Evolutionary conservation across 2,329 filamentous ascomycete species (phyloP).

Genomic region (Rhynchosporium agropyri): DNA sequence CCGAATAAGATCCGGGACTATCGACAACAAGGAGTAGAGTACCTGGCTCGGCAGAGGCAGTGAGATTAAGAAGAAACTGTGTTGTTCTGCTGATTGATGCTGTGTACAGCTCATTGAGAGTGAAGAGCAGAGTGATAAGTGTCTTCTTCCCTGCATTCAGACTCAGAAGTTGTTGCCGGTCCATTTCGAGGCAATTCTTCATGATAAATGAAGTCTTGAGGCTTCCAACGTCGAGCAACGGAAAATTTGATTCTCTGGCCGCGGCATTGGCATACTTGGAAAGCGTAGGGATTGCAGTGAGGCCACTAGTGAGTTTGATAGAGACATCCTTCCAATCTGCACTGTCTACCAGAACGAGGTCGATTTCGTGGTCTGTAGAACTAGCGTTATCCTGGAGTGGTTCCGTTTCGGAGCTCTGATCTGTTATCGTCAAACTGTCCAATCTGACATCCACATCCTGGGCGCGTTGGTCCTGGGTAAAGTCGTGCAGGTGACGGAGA

Average conservation of each 20-base stretch:
- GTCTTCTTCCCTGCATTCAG: conserved; percentile 45
- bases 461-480: conserved; percentile 16
- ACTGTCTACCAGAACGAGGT: conserved; percentile 74
- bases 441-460: conserved; percentile 20
- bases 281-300: conserved; percentile 55
- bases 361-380: conserved; percentile 18
- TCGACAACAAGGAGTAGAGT: conserved; percentile 84
- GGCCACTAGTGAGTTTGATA: conserved; percentile 55
- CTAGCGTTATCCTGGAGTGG: background rate
- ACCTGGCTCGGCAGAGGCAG: conserved; percentile 56
- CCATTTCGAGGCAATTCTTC: conserved; percentile 53
- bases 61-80: conserved; percentile 70
- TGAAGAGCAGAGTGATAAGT: conserved; percentile 86
- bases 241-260: conserved; percentile 48
- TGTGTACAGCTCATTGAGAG: conserved; percentile 92
- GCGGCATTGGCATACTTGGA: conserved; percentile 57
- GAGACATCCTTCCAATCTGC: conserved; percentile 75
- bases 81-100: conserved; percentile 73
- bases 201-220: conserved; percentile 50
- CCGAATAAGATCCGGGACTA: conserved; percentile 91
- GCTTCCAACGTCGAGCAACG: conserved; percentile 48
- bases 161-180: conserved; percentile 41
- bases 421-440: conserved; percentile 21
- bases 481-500: conserved; percentile 45
- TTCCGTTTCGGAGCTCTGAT: background rate